Evolutionary conservation across 75 land plant genomes (phyloP).

Genomic region (Sequoia sempervirens): DNA sequence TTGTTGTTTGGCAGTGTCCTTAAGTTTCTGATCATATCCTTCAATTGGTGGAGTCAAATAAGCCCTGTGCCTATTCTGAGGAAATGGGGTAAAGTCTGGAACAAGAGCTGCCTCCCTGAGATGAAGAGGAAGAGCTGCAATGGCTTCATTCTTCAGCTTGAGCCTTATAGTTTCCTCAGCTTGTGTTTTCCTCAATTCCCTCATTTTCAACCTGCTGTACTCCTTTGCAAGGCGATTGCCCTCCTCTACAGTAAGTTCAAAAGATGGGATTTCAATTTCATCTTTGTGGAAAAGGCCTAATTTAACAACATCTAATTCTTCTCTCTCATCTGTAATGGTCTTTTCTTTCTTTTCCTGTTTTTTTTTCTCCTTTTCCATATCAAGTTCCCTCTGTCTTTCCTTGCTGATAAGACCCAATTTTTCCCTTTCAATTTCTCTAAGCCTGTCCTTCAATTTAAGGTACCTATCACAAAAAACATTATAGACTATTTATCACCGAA

Average conservation of each 20-base stretch:
- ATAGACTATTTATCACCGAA: background rate
- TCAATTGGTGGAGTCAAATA: constrained; percentile 81
- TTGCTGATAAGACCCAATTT: constrained; percentile 67
- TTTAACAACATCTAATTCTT: constrained; percentile 45
- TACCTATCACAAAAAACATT: constrained; percentile 7
- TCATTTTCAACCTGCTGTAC: constrained; percentile 74
- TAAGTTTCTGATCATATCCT: constrained; percentile 59
- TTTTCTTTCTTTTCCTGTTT: constrained; percentile 14
- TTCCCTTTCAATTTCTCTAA: constrained; percentile 48
- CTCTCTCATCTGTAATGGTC: constrained; percentile 19
- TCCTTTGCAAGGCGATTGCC: constrained; percentile 79
- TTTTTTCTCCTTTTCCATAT: constrained; percentile 36
- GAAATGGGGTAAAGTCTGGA: constrained; percentile 73
- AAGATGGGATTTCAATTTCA: constrained; percentile 38
- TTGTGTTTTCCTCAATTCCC: constrained; percentile 57
- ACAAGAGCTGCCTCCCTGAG: constrained; percentile 65
- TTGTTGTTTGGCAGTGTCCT: constrained; percentile 42
- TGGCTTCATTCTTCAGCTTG: constrained; percentile 74
- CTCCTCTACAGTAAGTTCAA: constrained; percentile 70
- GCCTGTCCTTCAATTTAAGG: constrained; percentile 45
- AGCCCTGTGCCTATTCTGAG: constrained; percentile 52
- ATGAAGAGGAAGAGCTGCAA: constrained; percentile 74
- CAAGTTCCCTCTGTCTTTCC: constrained; percentile 44
- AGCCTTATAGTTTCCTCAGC: constrained; percentile 54
- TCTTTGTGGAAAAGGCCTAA: constrained; percentile 50